Base-by-base conservation (phyloP, 192 early-diverging fungal genomes). In the Allomyces macrogynus region DNA sequence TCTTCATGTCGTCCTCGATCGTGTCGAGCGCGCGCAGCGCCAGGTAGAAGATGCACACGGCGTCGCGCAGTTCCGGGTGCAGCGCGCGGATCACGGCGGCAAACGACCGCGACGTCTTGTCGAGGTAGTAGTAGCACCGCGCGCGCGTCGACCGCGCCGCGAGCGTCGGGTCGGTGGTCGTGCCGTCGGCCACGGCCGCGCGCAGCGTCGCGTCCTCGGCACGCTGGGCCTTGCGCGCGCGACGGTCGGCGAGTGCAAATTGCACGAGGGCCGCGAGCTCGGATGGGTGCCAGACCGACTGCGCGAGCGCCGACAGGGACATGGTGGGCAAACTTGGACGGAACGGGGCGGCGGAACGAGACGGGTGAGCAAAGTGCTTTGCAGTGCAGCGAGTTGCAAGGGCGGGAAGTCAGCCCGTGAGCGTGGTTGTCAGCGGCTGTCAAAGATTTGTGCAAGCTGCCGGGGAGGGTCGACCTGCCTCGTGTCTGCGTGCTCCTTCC, bases 1-100 rank as follows among this genome's bases (percentile, higher is more conserved):
- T 79, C 23, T 88, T 87, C 93, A 99, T 95, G 68, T 99, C 96
- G 76, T 99, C 96, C 77, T 99, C 95, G 65, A 99, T 82, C 3
- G 96, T 99, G 73, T 99, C 96, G 61, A 99, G 80, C 16, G 89
- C 96, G 42, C 96, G 86, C 66, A 99, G 80, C 42, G 93, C 79
- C 63, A 99, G 80, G 74, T 99, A 99, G 75, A 98, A 97, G 64
- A 99, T 68, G 72, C 95, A 97, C 61, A 97, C 80, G 72, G 74
- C 81, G 67, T 91, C 88, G 67, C 87, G 85, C 23, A 91, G 76
- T 43, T 80, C 84, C 24, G 85, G 84, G 72, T 89, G 78, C 62
- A 92, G 74, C 65, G 86, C 84, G 73, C 89, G 87, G 77, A 97
- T 99, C 63, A 99, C 95, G 27, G 89, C 84, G 23, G 92, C 85